Percentiles rank a stretch among this genome's conserved stretches.
Conservation (phyloP, 352 stramenopile species). For the Pythium periplocum region DNA sequence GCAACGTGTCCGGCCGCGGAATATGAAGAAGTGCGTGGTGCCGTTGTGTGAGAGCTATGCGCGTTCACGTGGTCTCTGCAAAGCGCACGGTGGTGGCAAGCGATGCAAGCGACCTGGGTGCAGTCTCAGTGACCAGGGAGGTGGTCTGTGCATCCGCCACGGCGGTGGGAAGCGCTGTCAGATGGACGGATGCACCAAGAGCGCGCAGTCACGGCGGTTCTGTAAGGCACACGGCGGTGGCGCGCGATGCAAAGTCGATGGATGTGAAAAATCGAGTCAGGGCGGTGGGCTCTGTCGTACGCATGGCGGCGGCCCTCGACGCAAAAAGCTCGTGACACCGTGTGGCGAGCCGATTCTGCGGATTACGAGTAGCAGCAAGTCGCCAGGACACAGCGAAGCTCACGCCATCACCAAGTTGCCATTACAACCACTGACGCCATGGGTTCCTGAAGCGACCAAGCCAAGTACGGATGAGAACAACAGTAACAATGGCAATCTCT, state of each 20-base stretch:
- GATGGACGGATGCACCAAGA: constrained; percentile 35
- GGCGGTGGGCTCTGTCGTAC: constrained; percentile 40
- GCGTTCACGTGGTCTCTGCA: constrained; percentile 16
- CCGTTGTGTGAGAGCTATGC: constrained; percentile 16
- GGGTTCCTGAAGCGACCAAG: too few relatives aligned
- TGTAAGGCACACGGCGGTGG: constrained; percentile 54
- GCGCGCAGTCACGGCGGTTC: constrained; percentile 44
- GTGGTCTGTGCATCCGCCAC: constrained; percentile 62
- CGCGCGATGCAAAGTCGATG: constrained; percentile 29
- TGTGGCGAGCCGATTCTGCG: constrained; percentile 7
- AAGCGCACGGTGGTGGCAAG: constrained; percentile 10
- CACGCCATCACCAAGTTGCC: too few relatives aligned
- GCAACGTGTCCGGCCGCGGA: constrained; percentile 1
- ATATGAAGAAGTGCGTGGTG: constrained; percentile 16
- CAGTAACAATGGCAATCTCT: not conserved
- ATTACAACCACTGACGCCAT: too few relatives aligned
- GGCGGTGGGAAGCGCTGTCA: constrained; percentile 66
- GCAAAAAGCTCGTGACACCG: constrained; percentile 7
- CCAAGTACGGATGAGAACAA: not conserved
- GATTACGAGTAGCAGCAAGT: too few relatives aligned
- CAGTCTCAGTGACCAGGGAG: constrained; percentile 17
- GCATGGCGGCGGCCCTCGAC: constrained; percentile 31
- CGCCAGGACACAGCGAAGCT: too few relatives aligned
- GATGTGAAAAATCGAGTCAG: constrained; percentile 39
- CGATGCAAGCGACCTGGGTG: constrained; percentile 8